A percentile compares a stretch with the other conserved stretches of the same genome.
phyloP scores from a whole-genome alignment of 2,329 filamentous ascomycete species.

The Trichoderma arundinaceum region DNA sequence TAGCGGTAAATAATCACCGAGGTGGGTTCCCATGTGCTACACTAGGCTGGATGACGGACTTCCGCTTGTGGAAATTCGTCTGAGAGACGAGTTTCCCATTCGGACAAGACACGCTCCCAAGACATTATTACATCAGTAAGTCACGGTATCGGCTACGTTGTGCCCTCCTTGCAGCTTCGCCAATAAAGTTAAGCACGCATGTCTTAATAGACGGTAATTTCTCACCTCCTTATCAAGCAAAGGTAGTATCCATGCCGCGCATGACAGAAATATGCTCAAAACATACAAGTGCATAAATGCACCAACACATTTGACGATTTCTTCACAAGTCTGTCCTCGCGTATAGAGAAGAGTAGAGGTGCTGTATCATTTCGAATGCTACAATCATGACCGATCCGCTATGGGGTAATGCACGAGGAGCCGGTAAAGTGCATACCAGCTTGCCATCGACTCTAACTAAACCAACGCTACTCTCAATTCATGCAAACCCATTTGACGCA shows the following conservation, averaged over 20 bases:
- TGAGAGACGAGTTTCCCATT: constrained; percentile 7
- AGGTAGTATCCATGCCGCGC: not conserved
- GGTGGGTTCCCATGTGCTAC: not conserved
- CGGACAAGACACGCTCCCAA: not conserved
- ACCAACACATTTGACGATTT: not conserved
- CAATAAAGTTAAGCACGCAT: not conserved
- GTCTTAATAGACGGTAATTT: no score
- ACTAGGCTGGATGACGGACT: not conserved
- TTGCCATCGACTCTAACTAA: no score
- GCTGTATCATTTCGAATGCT: no score
- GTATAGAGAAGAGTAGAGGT: no score
- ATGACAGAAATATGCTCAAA: not conserved
- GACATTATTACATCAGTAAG: not conserved
- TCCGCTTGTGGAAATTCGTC: constrained; percentile 6
- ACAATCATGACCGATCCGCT: no score
- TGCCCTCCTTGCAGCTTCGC: not conserved
- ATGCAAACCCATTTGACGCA: no score
- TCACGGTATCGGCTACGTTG: not conserved
- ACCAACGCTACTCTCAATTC: no score
- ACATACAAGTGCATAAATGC: not conserved
- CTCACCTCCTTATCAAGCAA: not conserved
- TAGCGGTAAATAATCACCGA: not conserved
- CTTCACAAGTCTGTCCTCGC: not conserved
- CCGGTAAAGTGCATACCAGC: no score
- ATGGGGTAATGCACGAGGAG: no score